Evolutionary conservation across 805 yeast genomes (phyloP).

Genomic region (Blastobotrys mokoenaii): DNA sequence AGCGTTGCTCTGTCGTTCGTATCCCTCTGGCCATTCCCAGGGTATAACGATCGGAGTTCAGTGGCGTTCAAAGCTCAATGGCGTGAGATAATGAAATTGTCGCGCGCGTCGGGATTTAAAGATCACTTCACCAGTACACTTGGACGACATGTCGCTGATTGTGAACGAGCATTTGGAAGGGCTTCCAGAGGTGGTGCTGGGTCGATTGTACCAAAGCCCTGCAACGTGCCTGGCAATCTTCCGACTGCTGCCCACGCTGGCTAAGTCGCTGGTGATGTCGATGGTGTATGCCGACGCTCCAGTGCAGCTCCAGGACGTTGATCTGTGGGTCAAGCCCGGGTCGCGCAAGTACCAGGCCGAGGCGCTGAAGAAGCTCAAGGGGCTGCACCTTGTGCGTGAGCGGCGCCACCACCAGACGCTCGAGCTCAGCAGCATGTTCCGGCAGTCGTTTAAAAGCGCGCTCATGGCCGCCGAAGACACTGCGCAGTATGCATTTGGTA

Average conservation of each 20-base stretch:
- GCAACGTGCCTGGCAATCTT: slow-evolving; percentile 94
- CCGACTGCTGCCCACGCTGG: slow-evolving; percentile 78
- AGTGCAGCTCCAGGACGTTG: slow-evolving; percentile 56
- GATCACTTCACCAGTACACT: background rate
- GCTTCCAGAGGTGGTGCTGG: slow-evolving; percentile 78
- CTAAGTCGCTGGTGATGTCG: slow-evolving; percentile 81
- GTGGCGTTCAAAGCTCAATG: too few relatives aligned
- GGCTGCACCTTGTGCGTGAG: slow-evolving; percentile 68
- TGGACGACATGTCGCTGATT: background rate
- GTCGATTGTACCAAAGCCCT: slow-evolving; percentile 74
- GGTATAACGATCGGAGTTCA: too few relatives aligned
- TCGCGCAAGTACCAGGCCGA: slow-evolving; percentile 54
- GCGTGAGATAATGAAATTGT: too few relatives aligned
- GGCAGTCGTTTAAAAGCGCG: slow-evolving; percentile 69
- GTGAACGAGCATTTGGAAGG: slow-evolving; percentile 87
- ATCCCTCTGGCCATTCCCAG: too few relatives aligned
- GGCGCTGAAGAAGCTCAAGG: slow-evolving; percentile 66
- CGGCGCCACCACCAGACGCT: slow-evolving; percentile 36
- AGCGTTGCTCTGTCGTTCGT: too few relatives aligned
- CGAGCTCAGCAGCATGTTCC: slow-evolving; percentile 57
- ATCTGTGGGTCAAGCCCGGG: slow-evolving; percentile 61
- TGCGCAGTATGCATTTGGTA: slow-evolving; percentile 67
- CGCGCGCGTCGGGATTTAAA: background rate
- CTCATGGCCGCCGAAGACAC: slow-evolving; percentile 60
- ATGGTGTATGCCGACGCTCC: slow-evolving; percentile 77